Percentiles rank a stretch among this genome's conserved stretches.
Conservation (phyloP, 2,329 filamentous ascomycete genomes). For the Clonostachys solani region DNA sequence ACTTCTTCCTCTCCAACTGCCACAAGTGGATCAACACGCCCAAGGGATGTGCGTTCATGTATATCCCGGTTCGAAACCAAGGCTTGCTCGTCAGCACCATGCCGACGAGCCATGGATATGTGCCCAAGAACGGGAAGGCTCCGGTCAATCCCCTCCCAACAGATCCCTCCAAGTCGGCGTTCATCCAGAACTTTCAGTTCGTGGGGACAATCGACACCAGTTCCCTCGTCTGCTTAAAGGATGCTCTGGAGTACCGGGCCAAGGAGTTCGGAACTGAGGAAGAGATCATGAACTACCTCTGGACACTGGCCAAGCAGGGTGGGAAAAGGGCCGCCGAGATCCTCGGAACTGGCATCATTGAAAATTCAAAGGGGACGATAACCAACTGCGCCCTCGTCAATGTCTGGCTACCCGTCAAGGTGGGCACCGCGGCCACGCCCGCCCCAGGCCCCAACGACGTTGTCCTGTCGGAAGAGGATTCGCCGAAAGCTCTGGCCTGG, state of each 20-base stretch:
- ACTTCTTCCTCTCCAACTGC: constrained; percentile 84
- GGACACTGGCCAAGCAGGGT: constrained; percentile 58
- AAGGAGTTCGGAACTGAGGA: constrained; percentile 71
- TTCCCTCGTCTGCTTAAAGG: constrained; percentile 67
- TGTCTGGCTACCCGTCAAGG: constrained; percentile 63
- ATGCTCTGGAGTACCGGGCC: constrained; percentile 67
- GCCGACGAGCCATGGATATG: constrained; percentile 78
- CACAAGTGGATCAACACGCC: constrained; percentile 90
- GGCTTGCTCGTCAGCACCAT: constrained; percentile 67
- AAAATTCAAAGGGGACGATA: constrained; percentile 59
- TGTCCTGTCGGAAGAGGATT: constrained; percentile 20
- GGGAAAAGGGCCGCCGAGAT: constrained; percentile 54
- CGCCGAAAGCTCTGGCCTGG: constrained; percentile 46
- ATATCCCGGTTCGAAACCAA: constrained; percentile 76
- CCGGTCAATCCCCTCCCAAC: constrained; percentile 31
- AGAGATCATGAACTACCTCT: constrained; percentile 60
- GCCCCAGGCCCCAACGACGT: constrained; percentile 10
- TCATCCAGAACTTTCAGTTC: constrained; percentile 70
- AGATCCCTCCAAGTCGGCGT: constrained; percentile 52
- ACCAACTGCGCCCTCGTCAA: constrained; percentile 69
- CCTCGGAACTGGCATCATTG: constrained; percentile 68
- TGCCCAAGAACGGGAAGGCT: constrained; percentile 29
- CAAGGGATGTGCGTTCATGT: constrained; percentile 74
- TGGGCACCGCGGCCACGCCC: constrained; percentile 13
- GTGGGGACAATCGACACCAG: constrained; percentile 71